A percentile compares a stretch with the other conserved stretches of the same genome.
These are phyloP conservation scores for Ambrosia hybrid DNA, from an alignment of 140 eudicot genomes.

Conservation along the genomic window DNA sequence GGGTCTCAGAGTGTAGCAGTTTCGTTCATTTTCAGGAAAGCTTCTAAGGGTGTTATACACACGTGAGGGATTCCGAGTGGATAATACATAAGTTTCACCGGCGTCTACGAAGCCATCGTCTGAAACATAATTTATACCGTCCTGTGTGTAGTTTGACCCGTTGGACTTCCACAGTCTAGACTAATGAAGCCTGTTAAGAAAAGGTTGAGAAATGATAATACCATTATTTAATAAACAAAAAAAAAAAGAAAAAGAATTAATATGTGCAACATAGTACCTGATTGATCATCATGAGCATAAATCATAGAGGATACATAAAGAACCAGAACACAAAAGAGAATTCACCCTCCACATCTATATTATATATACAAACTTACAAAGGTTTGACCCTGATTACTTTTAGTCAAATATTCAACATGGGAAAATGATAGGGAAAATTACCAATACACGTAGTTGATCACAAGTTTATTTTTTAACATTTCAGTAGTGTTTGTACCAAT, in stretches of 20 bases:
- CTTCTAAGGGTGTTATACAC: slow-evolving; percentile 32
- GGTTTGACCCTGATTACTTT: background rate
- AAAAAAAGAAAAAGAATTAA: background rate
- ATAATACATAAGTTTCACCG: slow-evolving; percentile 22
- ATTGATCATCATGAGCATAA: slow-evolving; percentile 29
- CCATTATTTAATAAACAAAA: background rate
- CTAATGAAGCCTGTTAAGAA: slow-evolving; percentile 31
- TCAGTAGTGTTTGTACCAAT: too few species aligned
- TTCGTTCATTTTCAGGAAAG: slow-evolving; percentile 36
- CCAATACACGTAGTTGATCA: too few species aligned
- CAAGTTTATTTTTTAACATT: too few species aligned
- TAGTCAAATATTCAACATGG: background rate
- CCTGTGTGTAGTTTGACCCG: slow-evolving; percentile 24
- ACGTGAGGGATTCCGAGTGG: background rate
- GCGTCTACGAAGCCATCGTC: slow-evolving; percentile 6
- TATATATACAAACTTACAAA: background rate
- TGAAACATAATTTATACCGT: slow-evolving; percentile 16
- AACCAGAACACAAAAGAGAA: background rate
- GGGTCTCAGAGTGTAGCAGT: slow-evolving; percentile 47
- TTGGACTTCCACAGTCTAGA: slow-evolving; percentile 30
- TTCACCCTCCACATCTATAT: background rate
- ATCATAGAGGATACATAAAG: slow-evolving; percentile 13
- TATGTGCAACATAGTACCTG: slow-evolving; percentile 20
- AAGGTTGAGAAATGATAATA: background rate
- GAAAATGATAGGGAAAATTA: too few species aligned